Percentiles rank a stretch among this genome's conserved stretches.
Conservation (phyloP, 768 basidiomycete species). For the Boletus rex-veris region DNA sequence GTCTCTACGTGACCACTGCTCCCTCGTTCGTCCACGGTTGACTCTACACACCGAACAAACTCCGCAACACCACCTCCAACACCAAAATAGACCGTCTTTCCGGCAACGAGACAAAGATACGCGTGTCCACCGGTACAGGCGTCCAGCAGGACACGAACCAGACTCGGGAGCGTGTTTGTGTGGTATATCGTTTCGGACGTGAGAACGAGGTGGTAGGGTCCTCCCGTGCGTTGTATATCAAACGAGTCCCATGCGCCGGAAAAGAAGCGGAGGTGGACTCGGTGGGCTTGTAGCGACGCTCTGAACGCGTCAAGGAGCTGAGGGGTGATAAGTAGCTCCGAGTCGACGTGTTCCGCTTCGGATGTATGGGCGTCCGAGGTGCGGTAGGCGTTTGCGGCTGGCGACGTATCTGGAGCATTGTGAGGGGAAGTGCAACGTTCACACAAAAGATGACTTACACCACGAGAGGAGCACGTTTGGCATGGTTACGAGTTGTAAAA, state of each 20-base stretch:
- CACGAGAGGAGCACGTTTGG: constrained; percentile 78
- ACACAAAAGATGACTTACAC: constrained; percentile 51
- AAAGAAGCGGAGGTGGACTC: constrained; percentile 69
- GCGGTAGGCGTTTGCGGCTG: constrained; percentile 50
- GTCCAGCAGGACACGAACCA: constrained; percentile 51
- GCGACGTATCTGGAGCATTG: constrained; percentile 53
- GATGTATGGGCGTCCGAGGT: constrained; percentile 24
- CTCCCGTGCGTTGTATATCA: constrained; percentile 31
- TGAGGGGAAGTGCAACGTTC: neutral
- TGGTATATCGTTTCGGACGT: constrained; percentile 95
- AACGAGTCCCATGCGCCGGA: constrained; percentile 77
- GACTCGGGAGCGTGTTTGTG: constrained; percentile 53
- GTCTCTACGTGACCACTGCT: constrained; percentile 45
- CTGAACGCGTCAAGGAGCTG: constrained; percentile 64
- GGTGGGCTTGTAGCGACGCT: constrained; percentile 47
- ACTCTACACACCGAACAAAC: constrained; percentile 55
- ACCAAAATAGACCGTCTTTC: constrained; percentile 92
- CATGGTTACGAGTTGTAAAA: constrained; percentile 72
- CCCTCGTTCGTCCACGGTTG: neutral
- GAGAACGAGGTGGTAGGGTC: constrained; percentile 66
- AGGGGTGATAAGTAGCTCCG: constrained; percentile 65
- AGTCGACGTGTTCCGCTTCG: constrained; percentile 21
- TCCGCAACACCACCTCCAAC: constrained; percentile 85
- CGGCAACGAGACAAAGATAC: constrained; percentile 71
- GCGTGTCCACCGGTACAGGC: constrained; percentile 28